Evolutionary conservation across 2,329 filamentous ascomycete genomes (phyloP), one percentile per base, ranked within the genome.

Genomic region (Graphilbum sp.): DNA sequence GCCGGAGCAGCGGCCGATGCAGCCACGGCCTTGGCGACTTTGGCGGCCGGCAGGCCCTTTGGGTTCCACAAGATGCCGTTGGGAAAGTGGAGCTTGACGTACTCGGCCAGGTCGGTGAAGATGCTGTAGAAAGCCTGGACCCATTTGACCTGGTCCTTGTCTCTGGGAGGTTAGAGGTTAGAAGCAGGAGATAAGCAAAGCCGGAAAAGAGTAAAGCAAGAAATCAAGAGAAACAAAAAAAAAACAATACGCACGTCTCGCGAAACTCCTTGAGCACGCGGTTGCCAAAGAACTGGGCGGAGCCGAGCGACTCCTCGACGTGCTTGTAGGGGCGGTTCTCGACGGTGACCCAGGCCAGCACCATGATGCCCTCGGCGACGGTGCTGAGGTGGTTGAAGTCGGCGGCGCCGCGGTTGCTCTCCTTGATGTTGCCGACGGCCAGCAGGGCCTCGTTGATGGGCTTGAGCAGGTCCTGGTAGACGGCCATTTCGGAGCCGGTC

Each of bases 261-360:
- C 92, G 95, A 58, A 81, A 78, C 50, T 92, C 81, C 61, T 86
- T 93, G 48, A 96, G 63, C 29, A 98, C 83, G 49, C 87, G 76
- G 63, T 98, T 96, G 25, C 90, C 90, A 50, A 84, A 95, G 63
- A 93, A 93, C 55, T 96, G 80, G 31, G 87, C 84, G 36, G 85
- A 79, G 23, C 79, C 77, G 17, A 93, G 67, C 42, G 79, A 79
- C 48, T 94, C 87, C 34, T 78, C 78, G 34, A 96, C 80, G 50
- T 87, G 83, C 52, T 90, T 87, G 46, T 72, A 77, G 2, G 90
- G 90, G 54, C 85, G 86, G 45, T 64, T 69, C 37, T 92, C 82
- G 35, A 90, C 73, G 1, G 79, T 81, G 41, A 96, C 81, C 90
- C 90, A 98, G 25, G 82, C 84, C 41, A 98, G 64, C 30, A 86